Percentiles rank a stretch among this genome's conserved stretches.
phyloP scores from a whole-genome alignment of 768 basidiomycete genomes.

The Pleurotus tuber-regium region DNA sequence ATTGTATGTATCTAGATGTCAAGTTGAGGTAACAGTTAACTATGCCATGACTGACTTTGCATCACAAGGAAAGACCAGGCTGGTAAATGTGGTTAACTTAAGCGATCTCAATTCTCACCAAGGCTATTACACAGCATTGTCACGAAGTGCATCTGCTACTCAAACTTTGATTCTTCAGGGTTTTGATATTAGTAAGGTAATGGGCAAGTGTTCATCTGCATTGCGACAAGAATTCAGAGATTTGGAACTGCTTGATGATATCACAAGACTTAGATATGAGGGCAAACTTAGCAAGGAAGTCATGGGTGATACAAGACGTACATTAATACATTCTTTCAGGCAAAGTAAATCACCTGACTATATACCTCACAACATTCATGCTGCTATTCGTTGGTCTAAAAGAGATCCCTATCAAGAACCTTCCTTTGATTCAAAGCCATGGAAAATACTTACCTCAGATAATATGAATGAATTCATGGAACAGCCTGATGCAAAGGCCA shows the following conservation, averaged over 20 bases:
- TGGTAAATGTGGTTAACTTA: constrained; percentile 27
- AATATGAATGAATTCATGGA: no score
- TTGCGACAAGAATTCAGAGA: constrained; percentile 20
- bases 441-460: no score
- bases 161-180: constrained; percentile 29
- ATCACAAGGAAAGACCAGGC: constrained; percentile 19
- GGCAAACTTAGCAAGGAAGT: not conserved
- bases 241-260: constrained; percentile 19
- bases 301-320: not conserved
- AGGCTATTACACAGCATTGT: constrained; percentile 16
- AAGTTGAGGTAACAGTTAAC: constrained; percentile 26
- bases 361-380: no score
- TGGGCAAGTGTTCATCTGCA: constrained; percentile 16
- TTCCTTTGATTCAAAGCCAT: no score
- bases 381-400: no score
- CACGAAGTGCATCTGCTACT: constrained; percentile 16
- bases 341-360: constrained; percentile 2
- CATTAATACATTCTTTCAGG: not conserved
- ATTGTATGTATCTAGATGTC: constrained; percentile 15
- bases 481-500: no score
- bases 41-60: constrained; percentile 26
- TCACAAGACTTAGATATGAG: constrained; percentile 17
- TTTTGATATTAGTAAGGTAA: constrained; percentile 21
- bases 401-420: no score
- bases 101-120: constrained; percentile 15